A percentile compares a stretch with the other conserved stretches of the same genome.
phyloP scores from a whole-genome alignment of 2,329 filamentous ascomycete species.

The Ascochyta rabiei region DNA sequence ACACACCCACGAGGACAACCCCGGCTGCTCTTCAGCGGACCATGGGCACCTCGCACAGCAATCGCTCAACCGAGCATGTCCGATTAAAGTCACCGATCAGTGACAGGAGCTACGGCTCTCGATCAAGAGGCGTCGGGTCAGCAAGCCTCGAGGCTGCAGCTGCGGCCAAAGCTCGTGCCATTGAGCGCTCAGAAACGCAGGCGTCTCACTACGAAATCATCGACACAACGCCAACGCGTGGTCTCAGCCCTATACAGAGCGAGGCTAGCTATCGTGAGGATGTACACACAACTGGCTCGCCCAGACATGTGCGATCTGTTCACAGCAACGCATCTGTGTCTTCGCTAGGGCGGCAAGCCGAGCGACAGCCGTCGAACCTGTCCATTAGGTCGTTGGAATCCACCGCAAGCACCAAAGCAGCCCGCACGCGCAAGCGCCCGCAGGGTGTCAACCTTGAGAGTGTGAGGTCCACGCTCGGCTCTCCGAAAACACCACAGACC shows the following conservation, averaged over 20 bases:
- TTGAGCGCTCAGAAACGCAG: slow-evolving; percentile 42
- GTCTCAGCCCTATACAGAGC: slow-evolving; percentile 87
- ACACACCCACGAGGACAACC: slow-evolving; percentile 68
- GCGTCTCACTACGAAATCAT: slow-evolving; percentile 47
- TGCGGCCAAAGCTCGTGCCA: slow-evolving; percentile 47
- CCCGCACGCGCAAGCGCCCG: slow-evolving; percentile 59
- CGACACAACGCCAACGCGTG: slow-evolving; percentile 57
- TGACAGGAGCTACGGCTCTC: slow-evolving; percentile 53
- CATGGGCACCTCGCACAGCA: slow-evolving; percentile 71
- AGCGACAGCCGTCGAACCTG: slow-evolving; percentile 58
- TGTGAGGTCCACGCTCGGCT: slow-evolving; percentile 54
- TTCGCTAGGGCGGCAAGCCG: slow-evolving; percentile 65
- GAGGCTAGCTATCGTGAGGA: slow-evolving; percentile 74
- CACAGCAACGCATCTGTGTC: slow-evolving; percentile 58
- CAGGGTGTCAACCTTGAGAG: slow-evolving; percentile 60
- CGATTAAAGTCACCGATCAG: slow-evolving; percentile 52
- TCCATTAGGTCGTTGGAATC: slow-evolving; percentile 67
- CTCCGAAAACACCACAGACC: slow-evolving; percentile 36
- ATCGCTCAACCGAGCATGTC: slow-evolving; percentile 59
- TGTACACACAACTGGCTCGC: slow-evolving; percentile 27
- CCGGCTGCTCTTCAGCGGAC: slow-evolving; percentile 61
- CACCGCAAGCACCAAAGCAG: slow-evolving; percentile 63
- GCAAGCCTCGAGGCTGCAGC: slow-evolving; percentile 41
- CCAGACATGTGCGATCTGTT: slow-evolving; percentile 58
- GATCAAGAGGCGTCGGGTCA: slow-evolving; percentile 27